Evolutionary conservation across 768 basidiomycete species (phyloP), one percentile per base, ranked within the genome.

Genomic region (Trametes maxima): DNA sequence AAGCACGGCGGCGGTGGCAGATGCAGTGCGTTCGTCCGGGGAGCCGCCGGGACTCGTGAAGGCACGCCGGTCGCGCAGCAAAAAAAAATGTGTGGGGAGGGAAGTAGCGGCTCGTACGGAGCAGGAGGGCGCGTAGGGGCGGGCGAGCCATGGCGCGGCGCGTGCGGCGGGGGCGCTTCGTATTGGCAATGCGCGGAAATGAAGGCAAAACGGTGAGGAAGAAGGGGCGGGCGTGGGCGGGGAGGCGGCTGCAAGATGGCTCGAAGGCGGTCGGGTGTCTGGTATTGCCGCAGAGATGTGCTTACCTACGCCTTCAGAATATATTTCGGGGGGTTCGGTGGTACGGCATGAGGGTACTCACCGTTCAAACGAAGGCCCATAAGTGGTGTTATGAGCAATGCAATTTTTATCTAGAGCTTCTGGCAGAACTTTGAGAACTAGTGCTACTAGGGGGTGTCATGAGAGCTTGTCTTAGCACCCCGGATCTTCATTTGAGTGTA

Each of bases 51-150:
- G n/a, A n/a, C n/a, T n/a, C n/a, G n/a, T n/a, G n/a, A n/a, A n/a
- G n/a, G n/a, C n/a, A n/a, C n/a, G n/a, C n/a, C n/a, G n/a, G n/a
- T 17, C 24, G 17, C 25, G 8, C 17, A 21, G 19, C n/a, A n/a
- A n/a, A n/a, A n/a, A n/a, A n/a, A 22, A 36, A 14, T 14, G 36
- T 6, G 24, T 13, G 46, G 40, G 12, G 47, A 21, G 33, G 25
- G 57, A 58, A 50, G 56, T 57, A 57, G 57, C 57, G 48, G 57
- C 48, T 58, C n/a, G 48, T 35, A 58, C 57, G 44, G 17, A 35
- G 12, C 40, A 35, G 57, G 44, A 35, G 25, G 13, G 17, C 12
- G 28, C 4, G 1, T 1, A 10, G 22, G 2, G 43, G 33, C 10
- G 10, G 25, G 42, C 16, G 24, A 21, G 5, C 5, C 21, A 19